Conservation (phyloP, 768 basidiomycete species). For the Boletus rubroflammeus region DNA sequence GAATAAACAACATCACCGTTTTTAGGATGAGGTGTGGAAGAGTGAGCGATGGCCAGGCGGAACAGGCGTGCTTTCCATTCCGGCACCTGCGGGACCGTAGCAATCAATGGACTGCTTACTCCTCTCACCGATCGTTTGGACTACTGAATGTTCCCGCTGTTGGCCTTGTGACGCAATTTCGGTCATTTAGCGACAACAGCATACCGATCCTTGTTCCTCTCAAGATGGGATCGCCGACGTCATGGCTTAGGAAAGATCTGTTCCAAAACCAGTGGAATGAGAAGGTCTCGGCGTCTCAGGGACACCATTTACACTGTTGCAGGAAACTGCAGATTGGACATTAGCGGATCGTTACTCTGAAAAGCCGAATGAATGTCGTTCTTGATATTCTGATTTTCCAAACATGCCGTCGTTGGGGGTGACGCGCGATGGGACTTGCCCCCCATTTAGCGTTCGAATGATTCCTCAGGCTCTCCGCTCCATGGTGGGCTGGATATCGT, state of each 20-base stretch:
- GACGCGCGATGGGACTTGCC: not conserved
- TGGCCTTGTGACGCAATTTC: conserved; percentile 24
- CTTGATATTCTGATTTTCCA: conserved; percentile 3
- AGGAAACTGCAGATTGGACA: not conserved
- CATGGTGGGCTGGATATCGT: conserved; percentile 20
- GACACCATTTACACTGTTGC: not conserved
- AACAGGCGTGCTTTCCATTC: conserved; percentile 31
- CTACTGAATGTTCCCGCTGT: conserved; percentile 7
- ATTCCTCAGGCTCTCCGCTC: conserved; percentile 7
- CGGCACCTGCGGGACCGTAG: conserved; percentile 22
- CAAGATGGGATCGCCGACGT: conserved; percentile 18
- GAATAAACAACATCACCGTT: conserved; percentile 14
- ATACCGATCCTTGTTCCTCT: conserved; percentile 9
- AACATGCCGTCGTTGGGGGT: conserved; percentile 11
- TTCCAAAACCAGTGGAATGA: conserved; percentile 6
- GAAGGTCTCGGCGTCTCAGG: not conserved
- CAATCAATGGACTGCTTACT: conserved; percentile 18
- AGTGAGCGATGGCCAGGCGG: conserved; percentile 27
- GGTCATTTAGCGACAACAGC: conserved; percentile 16
- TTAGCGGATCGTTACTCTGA: not conserved
- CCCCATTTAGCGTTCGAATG: conserved; percentile 8
- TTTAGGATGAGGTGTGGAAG: conserved; percentile 14
- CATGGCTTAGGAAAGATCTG: conserved; percentile 12
- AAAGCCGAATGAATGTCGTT: not conserved
- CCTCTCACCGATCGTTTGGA: conserved; percentile 20